These are phyloP conservation scores for Backusella sp. DNA, from an alignment of 192 early-diverging fungal species.

Conservation along the genomic window DNA sequence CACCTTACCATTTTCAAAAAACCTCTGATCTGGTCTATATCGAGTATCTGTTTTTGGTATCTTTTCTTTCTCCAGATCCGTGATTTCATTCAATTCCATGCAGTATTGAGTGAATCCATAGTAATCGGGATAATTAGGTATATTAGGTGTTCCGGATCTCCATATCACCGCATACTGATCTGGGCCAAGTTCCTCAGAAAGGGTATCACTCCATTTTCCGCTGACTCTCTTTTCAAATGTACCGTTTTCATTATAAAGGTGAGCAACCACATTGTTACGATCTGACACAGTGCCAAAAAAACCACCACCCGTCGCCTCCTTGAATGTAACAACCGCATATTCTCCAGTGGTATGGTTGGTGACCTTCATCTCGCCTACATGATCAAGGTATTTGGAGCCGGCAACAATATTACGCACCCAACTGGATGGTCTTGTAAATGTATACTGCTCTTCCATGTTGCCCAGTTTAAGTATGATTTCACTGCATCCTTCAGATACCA, in stretches of 20 bases:
- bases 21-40: slow-evolving; percentile 76
- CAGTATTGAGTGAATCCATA: slow-evolving; percentile 90
- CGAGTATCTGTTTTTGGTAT: slow-evolving; percentile 90
- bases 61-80: slow-evolving; percentile 50
- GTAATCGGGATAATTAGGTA: slow-evolving; percentile 62
- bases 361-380: slow-evolving; percentile 85
- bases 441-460: slow-evolving; percentile 69
- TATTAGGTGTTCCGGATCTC: slow-evolving; percentile 65
- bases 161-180: slow-evolving; percentile 74
- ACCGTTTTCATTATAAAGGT: slow-evolving; percentile 44
- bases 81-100: slow-evolving; percentile 88
- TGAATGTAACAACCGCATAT: slow-evolving; percentile 72
- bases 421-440: slow-evolving; percentile 82
- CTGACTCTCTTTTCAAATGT: slow-evolving; percentile 44
- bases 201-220: slow-evolving; percentile 63
- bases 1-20: slow-evolving; percentile 44
- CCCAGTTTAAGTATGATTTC: slow-evolving; percentile 67
- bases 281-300: slow-evolving; percentile 49
- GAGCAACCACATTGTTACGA: slow-evolving; percentile 73
- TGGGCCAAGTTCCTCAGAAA: slow-evolving; percentile 58
- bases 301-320: slow-evolving; percentile 64
- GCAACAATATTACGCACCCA: slow-evolving; percentile 88
- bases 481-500: slow-evolving; percentile 77
- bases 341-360: slow-evolving; percentile 69
- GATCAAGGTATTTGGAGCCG: slow-evolving; percentile 79